Conservation (phyloP, 139 green algal genomes). For the Gonium pectorale region DNA sequence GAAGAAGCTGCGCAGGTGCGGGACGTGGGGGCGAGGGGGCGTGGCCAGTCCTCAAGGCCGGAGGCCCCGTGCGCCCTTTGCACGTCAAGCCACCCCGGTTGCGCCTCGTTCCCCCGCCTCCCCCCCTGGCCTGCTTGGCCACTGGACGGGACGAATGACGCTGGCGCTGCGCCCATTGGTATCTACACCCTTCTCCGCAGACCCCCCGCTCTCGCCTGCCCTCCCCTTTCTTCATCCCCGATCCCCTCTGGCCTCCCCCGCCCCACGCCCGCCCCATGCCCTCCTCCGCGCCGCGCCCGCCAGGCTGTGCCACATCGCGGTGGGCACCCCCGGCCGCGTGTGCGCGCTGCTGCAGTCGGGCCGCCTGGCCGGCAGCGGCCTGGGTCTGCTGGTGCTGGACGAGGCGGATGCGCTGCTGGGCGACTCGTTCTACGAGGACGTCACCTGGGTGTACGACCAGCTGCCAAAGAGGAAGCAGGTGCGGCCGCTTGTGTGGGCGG, state of each 20-base stretch:
- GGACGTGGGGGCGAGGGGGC: not conserved
- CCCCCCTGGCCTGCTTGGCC: no score
- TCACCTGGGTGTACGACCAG: conserved; percentile 62
- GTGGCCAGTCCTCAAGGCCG: no score
- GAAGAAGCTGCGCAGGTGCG: conserved; percentile 66
- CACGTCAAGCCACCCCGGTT: no score
- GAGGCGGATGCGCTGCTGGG: conserved; percentile 85
- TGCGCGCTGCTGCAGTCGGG: conserved; percentile 63
- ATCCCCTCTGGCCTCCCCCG: not conserved
- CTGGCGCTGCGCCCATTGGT: no score
- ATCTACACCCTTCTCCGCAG: no score
- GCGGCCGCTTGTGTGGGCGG: not conserved
- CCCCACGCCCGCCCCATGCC: not conserved
- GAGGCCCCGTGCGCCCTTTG: no score
- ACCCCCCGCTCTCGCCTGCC: not conserved
- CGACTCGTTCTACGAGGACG: conserved; percentile 62
- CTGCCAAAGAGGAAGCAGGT: conserved; percentile 74
- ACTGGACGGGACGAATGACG: no score
- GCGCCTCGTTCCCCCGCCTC: no score
- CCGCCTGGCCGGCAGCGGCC: conserved; percentile 38
- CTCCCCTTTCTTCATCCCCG: not conserved
- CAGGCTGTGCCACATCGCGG: conserved; percentile 78
- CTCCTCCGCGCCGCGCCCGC: no score
- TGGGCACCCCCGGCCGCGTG: conserved; percentile 86
- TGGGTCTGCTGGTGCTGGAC: conserved; percentile 82